Evolutionary conservation across 306 rosid genomes (phyloP).

Genomic region (Oxytropis ochrocephala): DNA sequence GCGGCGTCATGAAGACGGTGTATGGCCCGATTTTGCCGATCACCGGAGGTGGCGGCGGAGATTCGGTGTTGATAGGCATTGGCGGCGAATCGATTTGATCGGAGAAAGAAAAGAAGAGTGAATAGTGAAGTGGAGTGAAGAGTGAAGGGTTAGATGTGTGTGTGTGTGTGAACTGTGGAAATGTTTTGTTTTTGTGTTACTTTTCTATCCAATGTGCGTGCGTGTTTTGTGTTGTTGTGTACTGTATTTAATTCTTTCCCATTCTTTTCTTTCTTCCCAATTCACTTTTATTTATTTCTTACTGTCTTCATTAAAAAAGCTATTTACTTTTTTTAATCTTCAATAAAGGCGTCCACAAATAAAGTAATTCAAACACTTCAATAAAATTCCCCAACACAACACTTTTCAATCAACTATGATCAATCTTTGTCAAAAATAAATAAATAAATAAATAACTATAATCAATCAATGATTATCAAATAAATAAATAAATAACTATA

Average conservation of each 20-base stretch:
- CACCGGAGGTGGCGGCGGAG: constrained; percentile 70
- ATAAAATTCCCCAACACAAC: too few species aligned
- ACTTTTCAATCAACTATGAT: too few species aligned
- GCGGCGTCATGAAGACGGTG: constrained; percentile 98
- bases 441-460: too few species aligned
- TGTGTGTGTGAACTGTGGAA: constrained; percentile 15
- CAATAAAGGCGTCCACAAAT: neutral
- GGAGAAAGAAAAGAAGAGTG: neutral
- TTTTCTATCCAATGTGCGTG: neutral
- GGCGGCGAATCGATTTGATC: constrained; percentile 4
- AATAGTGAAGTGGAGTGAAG: neutral
- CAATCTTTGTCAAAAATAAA: too few species aligned
- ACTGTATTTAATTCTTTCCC: constrained; percentile 13
- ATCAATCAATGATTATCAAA: too few species aligned
- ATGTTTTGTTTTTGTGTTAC: constrained; percentile 25
- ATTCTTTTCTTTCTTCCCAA: constrained; percentile 8
- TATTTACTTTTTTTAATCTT: neutral
- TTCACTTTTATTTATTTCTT: neutral
- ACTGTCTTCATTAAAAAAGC: neutral
- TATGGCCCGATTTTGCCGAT: constrained; percentile 97
- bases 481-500: too few species aligned
- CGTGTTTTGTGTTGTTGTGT: neutral
- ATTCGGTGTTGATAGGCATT: constrained; percentile 69
- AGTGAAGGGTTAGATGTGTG: neutral
- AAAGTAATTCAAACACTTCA: too few species aligned